Base-by-base conservation (phyloP, 768 basidiomycete genomes). In the Boletus tomentosulus region DNA sequence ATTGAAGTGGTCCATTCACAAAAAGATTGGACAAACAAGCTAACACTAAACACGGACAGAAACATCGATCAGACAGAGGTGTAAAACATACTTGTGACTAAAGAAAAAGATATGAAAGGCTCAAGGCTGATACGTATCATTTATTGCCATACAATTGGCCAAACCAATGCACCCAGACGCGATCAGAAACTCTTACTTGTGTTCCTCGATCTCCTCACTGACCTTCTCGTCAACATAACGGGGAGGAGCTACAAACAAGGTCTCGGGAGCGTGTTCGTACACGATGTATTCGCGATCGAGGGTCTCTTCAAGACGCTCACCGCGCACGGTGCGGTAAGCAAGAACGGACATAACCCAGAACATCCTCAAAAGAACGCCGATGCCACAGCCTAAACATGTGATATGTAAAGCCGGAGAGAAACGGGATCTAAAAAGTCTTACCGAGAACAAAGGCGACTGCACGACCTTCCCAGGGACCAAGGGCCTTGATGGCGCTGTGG, bases 391-490 rank as follows among this genome's bases (percentile, higher is more conserved):
- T 89, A 33, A 16, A 46, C 39, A 47, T 4, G 35, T 10, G 12
- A 30, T 34, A 22, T 4, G 44, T 59, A 25, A 58, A 19, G 6
- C 10, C 2, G 38, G 19, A 12, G 39, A 19, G 48, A 34, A 45
- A 5, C 3, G 16, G 34, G 1, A 52, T 11, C 9, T 3, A 2
- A 4, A 5, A 41, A 25, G 30, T 76, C 81, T 61, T 48, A 82
- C 89, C 90, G 16, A 92, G 78, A 53, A 92, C 89, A 56, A 92
- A 92, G 4, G 91, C 84, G 15, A 92, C 84, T 10, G 84, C 83
- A 47, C 88, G 78, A 48, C 89, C 89, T 70, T 92, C 90, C 89
- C 90, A 92, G 19, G 82, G 82, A 12, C 89, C 87, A 15, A 92
- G 80, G 8, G 79, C 68, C 74, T 82, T 82, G 51, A 92, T 70